Evolutionary conservation across 345 rosid genomes (phyloP), one percentile per base, ranked within the genome.

Genomic region (Theobroma cacao): DNA sequence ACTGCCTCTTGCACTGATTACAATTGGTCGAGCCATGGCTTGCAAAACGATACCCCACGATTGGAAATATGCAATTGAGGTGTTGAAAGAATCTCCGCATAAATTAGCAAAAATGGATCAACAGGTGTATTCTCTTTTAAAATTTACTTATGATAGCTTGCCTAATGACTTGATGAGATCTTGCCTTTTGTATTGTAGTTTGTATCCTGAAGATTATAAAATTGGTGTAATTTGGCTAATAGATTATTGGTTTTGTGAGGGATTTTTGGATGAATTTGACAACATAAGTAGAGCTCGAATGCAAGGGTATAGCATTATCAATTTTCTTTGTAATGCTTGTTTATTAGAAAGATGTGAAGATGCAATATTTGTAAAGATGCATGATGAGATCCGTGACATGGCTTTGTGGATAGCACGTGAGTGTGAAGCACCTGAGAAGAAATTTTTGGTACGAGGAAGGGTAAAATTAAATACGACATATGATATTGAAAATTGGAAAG

Each of bases 241-340:
- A 72, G 85, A 87, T 78, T 83, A 83, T 63, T 85, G 87, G 90
- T 18, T 85, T 5, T 87, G 85, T 48, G 88, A 87, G 74, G 88
- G 86, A 55, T 87, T n/a, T n/a, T n/a, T n/a, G n/a, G n/a, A n/a
- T n/a, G n/a, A n/a, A n/a, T n/a, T n/a, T n/a, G n/a, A n/a, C n/a
- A n/a, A n/a, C n/a, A n/a, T n/a, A n/a, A n/a, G n/a, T n/a, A n/a
- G n/a, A n/a, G n/a, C n/a, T n/a, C n/a, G n/a, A n/a, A n/a, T n/a
- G n/a, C n/a, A n/a, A n/a, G n/a, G n/a, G n/a, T n/a, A n/a, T n/a
- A n/a, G n/a, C n/a, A n/a, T n/a, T n/a, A n/a, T n/a, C n/a, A n/a
- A n/a, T n/a, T n/a, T n/a, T n/a, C n/a, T n/a, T 17, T 59, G 68
- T 50, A 65, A 56, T 38, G 79, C 79, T 17, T 80, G 79, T 62